Conservation (phyloP, 2,329 filamentous ascomycete species). For the Alternaria novae-zelandiae region DNA sequence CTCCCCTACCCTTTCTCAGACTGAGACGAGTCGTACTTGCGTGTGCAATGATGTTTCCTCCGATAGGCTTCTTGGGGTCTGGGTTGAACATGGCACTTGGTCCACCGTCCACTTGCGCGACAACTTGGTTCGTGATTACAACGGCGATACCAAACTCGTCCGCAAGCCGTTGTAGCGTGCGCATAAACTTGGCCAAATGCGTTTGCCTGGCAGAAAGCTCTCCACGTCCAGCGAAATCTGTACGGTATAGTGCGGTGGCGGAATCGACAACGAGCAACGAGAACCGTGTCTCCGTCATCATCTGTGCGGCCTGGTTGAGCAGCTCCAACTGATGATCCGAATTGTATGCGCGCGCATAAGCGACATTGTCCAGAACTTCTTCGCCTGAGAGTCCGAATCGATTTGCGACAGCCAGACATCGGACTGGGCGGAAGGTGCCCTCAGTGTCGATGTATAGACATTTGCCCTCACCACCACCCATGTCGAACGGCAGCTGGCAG, state of each 20-base stretch:
- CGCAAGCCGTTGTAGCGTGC: conserved; percentile 77
- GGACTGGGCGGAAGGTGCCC: conserved; percentile 90
- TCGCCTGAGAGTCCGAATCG: conserved; percentile 94
- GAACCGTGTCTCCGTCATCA: conserved; percentile 99
- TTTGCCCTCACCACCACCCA: conserved; percentile 98
- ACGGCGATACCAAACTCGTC: conserved; percentile 94
- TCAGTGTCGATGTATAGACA: conserved; percentile 99
- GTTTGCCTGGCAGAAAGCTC: conserved; percentile 94
- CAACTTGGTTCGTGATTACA: conserved; percentile 98
- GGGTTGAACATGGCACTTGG: conserved; percentile 99
- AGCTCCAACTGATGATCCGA: conserved; percentile 97
- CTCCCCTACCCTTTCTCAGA: conserved; percentile 91
- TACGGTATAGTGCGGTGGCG: conserved; percentile 92
- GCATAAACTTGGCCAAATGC: conserved; percentile 87
- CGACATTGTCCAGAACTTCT: conserved; percentile 97
- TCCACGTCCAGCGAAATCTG: conserved; percentile 94
- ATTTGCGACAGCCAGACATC: conserved; percentile 88
- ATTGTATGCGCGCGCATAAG: conserved; percentile 97
- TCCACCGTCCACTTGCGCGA: conserved; percentile 96
- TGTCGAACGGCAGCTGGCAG: conserved; percentile 96
- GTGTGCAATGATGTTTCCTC: conserved; percentile 98
- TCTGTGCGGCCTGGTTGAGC: conserved; percentile 90
- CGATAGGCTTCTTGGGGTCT: conserved; percentile 98
- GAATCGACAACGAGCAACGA: conserved; percentile 95
- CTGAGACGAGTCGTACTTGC: conserved; percentile 94